Base-by-base conservation (phyloP, 1,284 basidiomycete genomes). In the Trichosporon sp. region DNA sequence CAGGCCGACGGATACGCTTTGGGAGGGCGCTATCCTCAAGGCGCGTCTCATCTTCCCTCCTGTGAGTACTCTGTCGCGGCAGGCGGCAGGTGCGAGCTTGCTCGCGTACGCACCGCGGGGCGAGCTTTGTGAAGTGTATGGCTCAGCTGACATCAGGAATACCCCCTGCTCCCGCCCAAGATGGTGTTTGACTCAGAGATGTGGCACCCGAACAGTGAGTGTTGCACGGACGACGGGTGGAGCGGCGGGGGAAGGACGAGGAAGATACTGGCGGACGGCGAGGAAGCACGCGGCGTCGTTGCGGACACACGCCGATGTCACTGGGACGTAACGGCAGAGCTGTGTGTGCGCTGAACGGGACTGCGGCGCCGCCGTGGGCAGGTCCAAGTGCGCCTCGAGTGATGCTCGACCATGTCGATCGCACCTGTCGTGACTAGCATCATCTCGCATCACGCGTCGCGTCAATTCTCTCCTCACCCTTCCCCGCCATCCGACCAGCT, bases 161-260 rank as follows among this genome's bases (percentile, higher is more conserved):
- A 91, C 83, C 96, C 96, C 19, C 85, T 98, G 68, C 86, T 91
- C 48, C 96, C 96, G 19, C 96, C 96, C 48, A 96, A 93, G 89
- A 94, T 99, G 93, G 90, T 90, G 70, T 99, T 99, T 83, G 88
- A 92, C 75, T 95, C 95, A 4, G 90, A 90, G 73, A 98, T 99
- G 96, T 98, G 96, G 96, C 96, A 99, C 85, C 96, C 97, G 12
- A 99, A 98, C 84, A 93, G 96, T 96, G 75, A 79, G 89, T 83
- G 26, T 5, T 12, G 11, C n/a, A 40, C 16, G 43, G 43, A 46
- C 43, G 43, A 46, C 16, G 3, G 43, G 16, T 46, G 14, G 12
- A 43, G 14, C 12, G 40, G 40, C 12, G 8, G 40, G 12, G 43
- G 43, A n/a, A 46, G 43, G 40, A 43, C 43, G 43, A 46, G 43